Percentiles rank a stretch among this genome's conserved stretches.
These are phyloP conservation scores for Anisodus acutangulus DNA, from an alignment of 257 asterid species.

Conservation along the genomic window DNA sequence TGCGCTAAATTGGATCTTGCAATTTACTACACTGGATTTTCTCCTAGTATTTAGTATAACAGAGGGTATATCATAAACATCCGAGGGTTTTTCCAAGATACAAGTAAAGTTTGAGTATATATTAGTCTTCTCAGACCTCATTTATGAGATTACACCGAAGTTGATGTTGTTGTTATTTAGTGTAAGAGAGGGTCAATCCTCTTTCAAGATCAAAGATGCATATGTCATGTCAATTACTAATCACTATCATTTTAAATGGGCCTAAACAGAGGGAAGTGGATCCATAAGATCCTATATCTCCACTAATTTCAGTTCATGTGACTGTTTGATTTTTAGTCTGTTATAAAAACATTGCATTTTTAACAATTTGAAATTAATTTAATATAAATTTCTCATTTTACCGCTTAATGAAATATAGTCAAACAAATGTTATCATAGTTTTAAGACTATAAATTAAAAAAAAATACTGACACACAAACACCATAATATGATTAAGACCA, in stretches of 20 bases:
- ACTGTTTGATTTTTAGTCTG: not conserved
- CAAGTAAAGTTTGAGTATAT: too few species aligned
- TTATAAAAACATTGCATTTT: not conserved
- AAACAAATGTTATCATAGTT: too few species aligned
- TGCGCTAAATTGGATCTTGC: not conserved
- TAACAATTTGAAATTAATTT: not conserved
- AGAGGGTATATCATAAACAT: too few species aligned
- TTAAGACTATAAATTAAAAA: too few species aligned
- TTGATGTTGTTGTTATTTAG: too few species aligned
- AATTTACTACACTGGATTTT: not conserved
- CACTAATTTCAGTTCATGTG: not conserved
- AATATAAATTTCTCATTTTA: not conserved
- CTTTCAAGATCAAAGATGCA: not conserved
- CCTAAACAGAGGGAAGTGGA: not conserved
- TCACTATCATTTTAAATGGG: not conserved
- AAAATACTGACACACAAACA: too few species aligned
- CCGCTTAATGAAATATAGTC: not conserved
- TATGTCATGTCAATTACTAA: not conserved
- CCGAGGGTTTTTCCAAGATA: too few species aligned
- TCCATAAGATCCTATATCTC: not conserved
- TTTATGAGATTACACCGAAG: too few species aligned
- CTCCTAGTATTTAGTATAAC: too few species aligned
- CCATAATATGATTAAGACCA: too few species aligned
- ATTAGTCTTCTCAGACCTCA: too few species aligned
- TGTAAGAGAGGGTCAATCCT: not conserved